These are phyloP conservation scores for Diospyros kaki DNA, from an alignment of 148 eudicot genomes.

Conservation along the genomic window DNA sequence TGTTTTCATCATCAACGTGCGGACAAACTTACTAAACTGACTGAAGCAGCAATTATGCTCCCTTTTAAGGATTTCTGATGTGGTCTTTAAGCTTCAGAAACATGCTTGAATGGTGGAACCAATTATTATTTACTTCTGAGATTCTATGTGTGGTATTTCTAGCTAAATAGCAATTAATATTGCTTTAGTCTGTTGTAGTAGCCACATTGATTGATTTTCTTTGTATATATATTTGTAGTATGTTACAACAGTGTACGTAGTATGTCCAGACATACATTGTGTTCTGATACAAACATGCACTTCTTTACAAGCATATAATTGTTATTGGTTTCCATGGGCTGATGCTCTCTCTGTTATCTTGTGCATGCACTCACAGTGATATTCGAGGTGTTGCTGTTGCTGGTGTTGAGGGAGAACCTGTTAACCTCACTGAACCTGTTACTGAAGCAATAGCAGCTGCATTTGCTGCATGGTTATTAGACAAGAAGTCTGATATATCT, in stretches of 20 bases:
- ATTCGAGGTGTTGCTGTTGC: constrained; percentile 97
- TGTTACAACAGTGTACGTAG: not conserved
- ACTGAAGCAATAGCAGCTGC: constrained; percentile 98
- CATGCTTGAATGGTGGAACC: not conserved
- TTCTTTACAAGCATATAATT: not conserved
- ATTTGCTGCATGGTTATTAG: constrained; percentile 82
- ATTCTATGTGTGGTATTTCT: not conserved
- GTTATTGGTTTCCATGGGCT: constrained; percentile 6
- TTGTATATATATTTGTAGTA: not conserved
- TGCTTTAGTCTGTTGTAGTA: not conserved
- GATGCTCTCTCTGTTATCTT: not conserved
- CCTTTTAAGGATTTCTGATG: too few species aligned
- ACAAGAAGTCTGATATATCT: constrained; percentile 55
- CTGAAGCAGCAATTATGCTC: not conserved
- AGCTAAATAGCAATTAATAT: not conserved
- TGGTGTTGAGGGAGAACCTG: constrained; percentile 93
- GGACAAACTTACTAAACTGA: not conserved
- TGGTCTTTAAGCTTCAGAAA: not conserved
- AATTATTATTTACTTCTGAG: not conserved
- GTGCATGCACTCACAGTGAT: constrained; percentile 42
- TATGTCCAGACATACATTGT: not conserved
- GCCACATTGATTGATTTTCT: not conserved
- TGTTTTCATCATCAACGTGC: not conserved
- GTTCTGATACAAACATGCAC: not conserved
- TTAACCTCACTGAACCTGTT: constrained; percentile 81